phyloP scores from a whole-genome alignment of 306 rosid species.

The Boehmeria nivea region DNA sequence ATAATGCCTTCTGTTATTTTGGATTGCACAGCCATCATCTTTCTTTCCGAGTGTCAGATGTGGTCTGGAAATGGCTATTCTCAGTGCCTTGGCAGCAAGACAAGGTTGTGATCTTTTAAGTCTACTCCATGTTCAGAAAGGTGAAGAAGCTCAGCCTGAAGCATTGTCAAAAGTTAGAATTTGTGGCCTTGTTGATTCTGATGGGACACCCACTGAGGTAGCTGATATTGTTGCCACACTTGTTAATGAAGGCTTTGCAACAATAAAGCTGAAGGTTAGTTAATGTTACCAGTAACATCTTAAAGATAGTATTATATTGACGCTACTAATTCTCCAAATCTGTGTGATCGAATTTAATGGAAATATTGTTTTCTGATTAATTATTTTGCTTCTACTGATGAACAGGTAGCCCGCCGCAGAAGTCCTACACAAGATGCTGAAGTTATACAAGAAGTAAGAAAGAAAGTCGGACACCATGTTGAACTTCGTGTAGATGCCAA shows the following conservation, averaged over 20 bases:
- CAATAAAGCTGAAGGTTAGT: conserved; percentile 74
- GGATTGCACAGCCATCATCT: conserved; percentile 61
- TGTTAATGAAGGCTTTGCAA: conserved; percentile 75
- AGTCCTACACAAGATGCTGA: conserved; percentile 66
- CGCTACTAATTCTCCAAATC: background rate
- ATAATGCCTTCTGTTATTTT: too few relatives aligned
- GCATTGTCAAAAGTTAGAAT: conserved; percentile 45
- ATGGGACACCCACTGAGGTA: conserved; percentile 64
- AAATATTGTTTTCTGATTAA: conserved; percentile 12
- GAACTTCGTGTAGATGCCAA: conserved; percentile 89
- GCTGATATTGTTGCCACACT: conserved; percentile 61
- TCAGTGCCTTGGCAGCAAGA: conserved; percentile 69
- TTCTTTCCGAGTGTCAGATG: conserved; percentile 95
- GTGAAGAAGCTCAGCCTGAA: conserved; percentile 25
- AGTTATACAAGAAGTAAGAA: conserved; percentile 69
- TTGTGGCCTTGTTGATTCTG: conserved; percentile 73
- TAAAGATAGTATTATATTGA: background rate
- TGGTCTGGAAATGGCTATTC: conserved; percentile 98
- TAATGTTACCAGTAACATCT: background rate
- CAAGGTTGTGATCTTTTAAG: conserved; percentile 54
- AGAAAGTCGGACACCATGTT: conserved; percentile 58
- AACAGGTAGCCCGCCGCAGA: conserved; percentile 72
- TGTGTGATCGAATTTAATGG: background rate
- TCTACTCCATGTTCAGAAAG: conserved; percentile 42
- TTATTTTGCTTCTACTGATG: conserved; percentile 15